phyloP scores from a whole-genome alignment of 129 eudicot genomes.

The Cynara cardunculus region DNA sequence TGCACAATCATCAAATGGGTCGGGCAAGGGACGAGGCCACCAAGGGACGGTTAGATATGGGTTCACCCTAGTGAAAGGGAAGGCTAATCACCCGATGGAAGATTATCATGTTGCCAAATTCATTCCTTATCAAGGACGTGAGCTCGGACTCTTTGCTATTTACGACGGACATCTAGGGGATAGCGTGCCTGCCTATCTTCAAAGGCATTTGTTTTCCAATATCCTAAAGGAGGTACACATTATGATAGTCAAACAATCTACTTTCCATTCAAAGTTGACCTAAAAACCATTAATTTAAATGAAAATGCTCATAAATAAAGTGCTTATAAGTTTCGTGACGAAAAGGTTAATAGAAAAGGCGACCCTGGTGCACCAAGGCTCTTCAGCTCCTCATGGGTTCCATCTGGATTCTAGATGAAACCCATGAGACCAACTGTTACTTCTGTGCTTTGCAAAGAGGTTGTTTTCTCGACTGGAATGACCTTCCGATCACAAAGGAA shows the following conservation, averaged over 20 bases:
- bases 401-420: neutral
- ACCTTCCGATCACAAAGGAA: neutral
- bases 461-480: neutral
- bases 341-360: neutral
- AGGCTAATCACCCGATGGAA: conserved; percentile 93
- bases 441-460: neutral
- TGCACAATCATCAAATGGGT: conserved; percentile 42
- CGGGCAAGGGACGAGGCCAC: conserved; percentile 77
- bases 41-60: conserved; percentile 62
- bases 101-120: conserved; percentile 86
- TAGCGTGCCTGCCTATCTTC: conserved; percentile 72
- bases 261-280: neutral
- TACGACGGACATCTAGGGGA: conserved; percentile 88
- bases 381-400: neutral
- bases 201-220: conserved; percentile 70
- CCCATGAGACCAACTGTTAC: neutral
- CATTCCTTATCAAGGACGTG: conserved; percentile 46
- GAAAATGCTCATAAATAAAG: neutral
- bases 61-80: conserved; percentile 68
- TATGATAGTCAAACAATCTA: conserved; percentile 3
- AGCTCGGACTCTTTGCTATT: conserved; percentile 82
- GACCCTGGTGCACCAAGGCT: neutral
- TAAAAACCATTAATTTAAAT: neutral
- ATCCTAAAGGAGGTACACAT: conserved; percentile 67
- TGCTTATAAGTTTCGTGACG: neutral